A percentile compares a stretch with the other conserved stretches of the same genome.
These are phyloP conservation scores for Pseudogymnoascus sp. DNA, from an alignment of 2,329 filamentous ascomycete species.

Conservation along the genomic window DNA sequence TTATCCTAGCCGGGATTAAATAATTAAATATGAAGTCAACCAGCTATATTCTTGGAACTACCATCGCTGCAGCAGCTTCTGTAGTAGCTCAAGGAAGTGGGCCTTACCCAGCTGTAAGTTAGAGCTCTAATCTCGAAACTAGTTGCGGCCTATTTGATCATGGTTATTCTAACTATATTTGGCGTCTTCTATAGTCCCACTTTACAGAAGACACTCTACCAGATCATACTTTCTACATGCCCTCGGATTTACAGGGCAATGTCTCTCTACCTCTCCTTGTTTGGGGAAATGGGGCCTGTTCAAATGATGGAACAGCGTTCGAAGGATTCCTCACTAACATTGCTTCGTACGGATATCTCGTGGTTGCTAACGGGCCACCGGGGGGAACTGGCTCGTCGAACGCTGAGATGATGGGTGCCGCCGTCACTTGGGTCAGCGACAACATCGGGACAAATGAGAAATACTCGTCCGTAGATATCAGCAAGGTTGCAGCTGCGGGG, in stretches of 20 bases:
- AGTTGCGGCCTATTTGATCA: neutral
- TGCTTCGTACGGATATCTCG: slow-evolving; percentile 10
- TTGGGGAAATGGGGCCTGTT: slow-evolving; percentile 9
- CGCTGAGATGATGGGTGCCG: slow-evolving; percentile 19
- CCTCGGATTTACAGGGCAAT: neutral
- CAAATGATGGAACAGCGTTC: slow-evolving; percentile 2
- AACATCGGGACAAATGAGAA: slow-evolving; percentile 18
- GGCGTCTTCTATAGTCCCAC: neutral
- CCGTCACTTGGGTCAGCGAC: slow-evolving; percentile 20
- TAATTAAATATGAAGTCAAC: neutral
- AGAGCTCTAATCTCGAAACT: neutral
- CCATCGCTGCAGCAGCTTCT: neutral
- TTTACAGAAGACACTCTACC: neutral
- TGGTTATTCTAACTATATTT: neutral
- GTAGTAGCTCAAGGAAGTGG: neutral
- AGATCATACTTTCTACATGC: neutral
- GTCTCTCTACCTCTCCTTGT: neutral
- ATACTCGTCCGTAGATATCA: slow-evolving; percentile 18
- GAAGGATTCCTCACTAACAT: slow-evolving; percentile 8
- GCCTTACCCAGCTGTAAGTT: neutral
- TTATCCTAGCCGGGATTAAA: neutral
- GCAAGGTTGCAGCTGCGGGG: slow-evolving; percentile 25
- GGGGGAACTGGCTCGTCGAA: slow-evolving; percentile 14
- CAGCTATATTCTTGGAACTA: neutral
- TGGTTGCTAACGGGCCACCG: slow-evolving; percentile 2